A percentile compares a stretch with the other conserved stretches of the same genome.
phyloP scores from a whole-genome alignment of 805 yeast genomes.

The Suhomyces sp. region DNA sequence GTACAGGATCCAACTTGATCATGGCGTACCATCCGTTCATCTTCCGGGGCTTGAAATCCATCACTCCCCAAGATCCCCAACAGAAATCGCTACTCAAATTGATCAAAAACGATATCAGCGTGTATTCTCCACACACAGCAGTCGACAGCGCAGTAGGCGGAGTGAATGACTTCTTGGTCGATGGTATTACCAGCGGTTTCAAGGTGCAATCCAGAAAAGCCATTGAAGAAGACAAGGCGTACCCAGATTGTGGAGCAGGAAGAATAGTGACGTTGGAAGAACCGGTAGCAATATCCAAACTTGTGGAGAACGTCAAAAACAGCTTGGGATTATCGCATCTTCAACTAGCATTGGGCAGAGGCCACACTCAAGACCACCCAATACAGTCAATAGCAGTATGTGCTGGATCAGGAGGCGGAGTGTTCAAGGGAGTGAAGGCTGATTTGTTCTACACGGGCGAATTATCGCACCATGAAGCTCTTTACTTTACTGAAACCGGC shows the following conservation, averaged over 20 bases:
- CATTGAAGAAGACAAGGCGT: slow-evolving; percentile 43
- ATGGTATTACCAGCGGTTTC: slow-evolving; percentile 44
- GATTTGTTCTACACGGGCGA: slow-evolving; percentile 91
- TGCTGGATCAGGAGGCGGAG: slow-evolving; percentile 91
- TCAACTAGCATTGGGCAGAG: slow-evolving; percentile 53
- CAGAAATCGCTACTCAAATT: slow-evolving; percentile 71
- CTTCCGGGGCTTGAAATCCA: slow-evolving; percentile 78
- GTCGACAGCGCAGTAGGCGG: slow-evolving; percentile 92
- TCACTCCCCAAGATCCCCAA: slow-evolving; percentile 67
- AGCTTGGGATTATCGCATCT: slow-evolving; percentile 52
- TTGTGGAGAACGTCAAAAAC: slow-evolving; percentile 52
- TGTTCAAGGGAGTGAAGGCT: slow-evolving; percentile 56
- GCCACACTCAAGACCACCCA: slow-evolving; percentile 21
- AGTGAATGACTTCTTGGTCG: slow-evolving; percentile 88
- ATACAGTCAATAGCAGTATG: slow-evolving; percentile 74
- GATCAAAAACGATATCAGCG: slow-evolving; percentile 76
- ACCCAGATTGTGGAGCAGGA: slow-evolving; percentile 76
- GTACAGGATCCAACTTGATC: slow-evolving; percentile 50
- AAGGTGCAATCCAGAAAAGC: slow-evolving; percentile 26
- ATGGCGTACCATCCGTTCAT: slow-evolving; percentile 93
- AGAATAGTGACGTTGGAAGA: slow-evolving; percentile 52
- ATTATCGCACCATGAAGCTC: slow-evolving; percentile 87
- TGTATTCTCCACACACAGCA: slow-evolving; percentile 94
- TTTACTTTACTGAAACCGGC: slow-evolving; percentile 68
- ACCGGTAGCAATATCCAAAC: slow-evolving; percentile 40